Evolutionary conservation across 805 yeast species (phyloP), one percentile per base, ranked within the genome.

Genomic region (Clavispora santaluciae): DNA sequence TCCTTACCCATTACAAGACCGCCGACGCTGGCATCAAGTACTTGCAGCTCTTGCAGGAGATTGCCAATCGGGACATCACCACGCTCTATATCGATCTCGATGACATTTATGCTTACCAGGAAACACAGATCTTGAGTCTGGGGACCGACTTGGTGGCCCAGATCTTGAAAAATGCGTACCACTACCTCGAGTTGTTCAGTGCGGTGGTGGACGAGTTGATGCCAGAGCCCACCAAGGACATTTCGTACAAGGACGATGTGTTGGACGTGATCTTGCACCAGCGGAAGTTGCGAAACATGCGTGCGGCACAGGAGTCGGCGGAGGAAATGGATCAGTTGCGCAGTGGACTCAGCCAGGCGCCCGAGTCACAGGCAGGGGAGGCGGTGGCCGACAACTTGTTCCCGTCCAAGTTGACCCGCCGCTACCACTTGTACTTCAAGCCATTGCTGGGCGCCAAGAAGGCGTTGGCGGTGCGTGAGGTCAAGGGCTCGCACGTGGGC

Each of bases 251-350:
- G 50, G 96, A 88, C 60, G 95, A 87, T 51, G 98, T 93, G 10
- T 68, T 93, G 48, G 99, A 93, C 57, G 95, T 93, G 43, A 87
- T 93, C 42, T 71, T 90, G 50, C 90, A 87, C 57, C 98, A 93
- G 68, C 78, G 99, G 61, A 79, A 76, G 54, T 76, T 87, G 59
- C 76, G 96, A 57, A 91, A 91, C 61, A 78, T 78, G 51, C 76
- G 91, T 46, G 70, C 81, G 25, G 78, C 78, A 41, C 80, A 78
- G 46, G 93, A 85, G 53, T 73, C 77, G 51, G 72, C 76, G 36
- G 83, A 80, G 47, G 89, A 83, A 55, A 64, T 74, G 48, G 51
- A 69, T 64, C 50, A 70, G 67, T 53, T 69, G 46, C 56, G 72
- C 36, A 59, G 54, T 18, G 68, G 69, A 4, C 59, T 65, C 22